Percentiles rank a stretch among this genome's conserved stretches.
These are phyloP conservation scores for Sanghuangporus baumii DNA, from an alignment of 1,284 basidiomycete genomes.

Conservation along the genomic window DNA sequence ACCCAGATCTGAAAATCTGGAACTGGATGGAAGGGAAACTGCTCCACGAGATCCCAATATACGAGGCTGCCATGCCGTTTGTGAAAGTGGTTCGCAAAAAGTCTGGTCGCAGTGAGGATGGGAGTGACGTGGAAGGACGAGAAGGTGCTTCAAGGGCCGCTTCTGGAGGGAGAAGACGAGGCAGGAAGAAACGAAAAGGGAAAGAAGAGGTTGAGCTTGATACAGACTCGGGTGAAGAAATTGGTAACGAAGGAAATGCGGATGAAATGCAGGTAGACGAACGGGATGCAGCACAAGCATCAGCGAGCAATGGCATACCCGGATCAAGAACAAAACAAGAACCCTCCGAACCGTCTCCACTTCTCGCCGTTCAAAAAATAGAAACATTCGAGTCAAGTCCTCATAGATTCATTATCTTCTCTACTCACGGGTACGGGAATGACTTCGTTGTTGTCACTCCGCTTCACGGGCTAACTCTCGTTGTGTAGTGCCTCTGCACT, in stretches of 20 bases:
- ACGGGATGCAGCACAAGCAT: conserved; percentile 2
- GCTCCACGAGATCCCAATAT: conserved; percentile 48
- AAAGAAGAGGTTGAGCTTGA: conserved; percentile 19
- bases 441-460: not conserved
- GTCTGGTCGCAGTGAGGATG: conserved; percentile 32
- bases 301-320: conserved; percentile 19
- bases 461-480: not conserved
- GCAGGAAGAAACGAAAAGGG: conserved; percentile 28
- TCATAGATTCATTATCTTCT: conserved; percentile 51
- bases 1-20: conserved; percentile 73
- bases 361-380: conserved; percentile 52
- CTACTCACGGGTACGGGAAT: conserved; percentile 55
- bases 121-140: conserved; percentile 30
- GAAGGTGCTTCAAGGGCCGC: conserved; percentile 23
- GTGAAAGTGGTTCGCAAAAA: conserved; percentile 43
- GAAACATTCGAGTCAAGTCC: conserved; percentile 26
- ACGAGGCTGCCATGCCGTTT: conserved; percentile 52
- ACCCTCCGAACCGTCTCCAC: conserved; percentile 26
- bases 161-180: conserved; percentile 23
- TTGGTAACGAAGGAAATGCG: conserved; percentile 20
- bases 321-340: conserved; percentile 14
- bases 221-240: conserved; percentile 20
- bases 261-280: conserved; percentile 24
- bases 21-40: conserved; percentile 65
- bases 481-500: conserved; percentile 56